Evolutionary conservation across 2,329 filamentous ascomycete genomes (phyloP).

Genomic region (Scedosporium aurantiacum): DNA sequence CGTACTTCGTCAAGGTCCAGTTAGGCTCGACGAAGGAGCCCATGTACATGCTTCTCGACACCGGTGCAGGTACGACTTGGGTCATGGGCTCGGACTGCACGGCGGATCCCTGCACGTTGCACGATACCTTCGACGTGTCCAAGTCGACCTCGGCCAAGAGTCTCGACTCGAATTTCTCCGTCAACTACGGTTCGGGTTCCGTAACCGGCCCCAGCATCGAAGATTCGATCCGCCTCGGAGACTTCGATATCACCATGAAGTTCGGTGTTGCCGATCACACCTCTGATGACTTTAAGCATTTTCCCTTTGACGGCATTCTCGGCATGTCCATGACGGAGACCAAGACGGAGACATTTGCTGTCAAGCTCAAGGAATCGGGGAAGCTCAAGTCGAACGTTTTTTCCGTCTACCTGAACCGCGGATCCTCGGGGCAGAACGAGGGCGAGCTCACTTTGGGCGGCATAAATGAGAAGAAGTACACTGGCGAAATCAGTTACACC

Average conservation of each 20-base stretch:
- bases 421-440: constrained; percentile 52
- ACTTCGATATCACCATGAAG: constrained; percentile 49
- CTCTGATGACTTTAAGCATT: constrained; percentile 62
- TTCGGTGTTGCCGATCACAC: constrained; percentile 66
- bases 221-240: constrained; percentile 58
- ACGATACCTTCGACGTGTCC: constrained; percentile 56
- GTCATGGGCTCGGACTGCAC: constrained; percentile 64
- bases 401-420: constrained; percentile 59
- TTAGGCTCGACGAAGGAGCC: constrained; percentile 44
- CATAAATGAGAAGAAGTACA: constrained; percentile 54
- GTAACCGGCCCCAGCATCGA: constrained; percentile 56
- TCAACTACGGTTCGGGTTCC: constrained; percentile 67
- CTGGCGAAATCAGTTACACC: constrained; percentile 58
- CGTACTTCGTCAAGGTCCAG: constrained; percentile 49
- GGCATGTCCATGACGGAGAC: constrained; percentile 58
- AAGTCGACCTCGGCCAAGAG: constrained; percentile 55
- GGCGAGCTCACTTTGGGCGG: constrained; percentile 71
- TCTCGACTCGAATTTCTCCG: constrained; percentile 43
- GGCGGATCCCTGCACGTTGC: constrained; percentile 53
- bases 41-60: constrained; percentile 54
- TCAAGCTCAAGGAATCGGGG: constrained; percentile 44
- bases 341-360: constrained; percentile 55
- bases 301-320: constrained; percentile 81
- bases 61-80: constrained; percentile 66
- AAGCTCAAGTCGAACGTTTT: constrained; percentile 55